Percentiles rank a stretch among this genome's conserved stretches.
Conservation (phyloP, 2,329 filamentous ascomycete species). For the Dactylonectria estremocensis region DNA sequence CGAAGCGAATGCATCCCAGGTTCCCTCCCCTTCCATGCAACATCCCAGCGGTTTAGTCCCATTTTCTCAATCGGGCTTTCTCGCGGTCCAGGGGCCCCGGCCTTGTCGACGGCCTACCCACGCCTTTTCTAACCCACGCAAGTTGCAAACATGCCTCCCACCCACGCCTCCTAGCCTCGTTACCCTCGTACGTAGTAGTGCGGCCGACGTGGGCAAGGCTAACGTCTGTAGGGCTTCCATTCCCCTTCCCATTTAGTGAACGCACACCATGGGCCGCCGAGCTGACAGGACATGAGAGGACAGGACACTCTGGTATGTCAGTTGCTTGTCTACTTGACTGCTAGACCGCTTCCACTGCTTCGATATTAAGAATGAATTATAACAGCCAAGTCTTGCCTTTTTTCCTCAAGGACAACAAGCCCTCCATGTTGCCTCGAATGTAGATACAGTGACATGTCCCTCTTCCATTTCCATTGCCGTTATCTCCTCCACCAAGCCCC, state of each 20-base stretch:
- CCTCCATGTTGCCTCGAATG: background rate
- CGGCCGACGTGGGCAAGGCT: conserved; percentile 26
- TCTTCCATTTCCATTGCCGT: background rate
- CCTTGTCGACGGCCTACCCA: conserved; percentile 19
- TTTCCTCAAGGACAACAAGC: background rate
- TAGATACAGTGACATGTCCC: conserved; percentile 21
- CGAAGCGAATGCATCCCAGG: background rate
- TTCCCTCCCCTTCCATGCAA: conserved; percentile 21
- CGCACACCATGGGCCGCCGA: conserved; percentile 16
- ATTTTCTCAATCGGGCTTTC: conserved; percentile 20
- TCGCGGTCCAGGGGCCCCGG: conserved; percentile 15
- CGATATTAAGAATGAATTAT: conserved; percentile 17
- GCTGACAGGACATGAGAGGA: conserved; percentile 8
- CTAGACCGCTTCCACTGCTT: background rate
- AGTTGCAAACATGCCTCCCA: background rate
- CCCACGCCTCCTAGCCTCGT: conserved; percentile 7
- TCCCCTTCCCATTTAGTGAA: conserved; percentile 28
- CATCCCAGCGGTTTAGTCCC: conserved; percentile 22
- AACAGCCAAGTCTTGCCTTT: conserved; percentile 18
- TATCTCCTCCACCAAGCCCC: background rate
- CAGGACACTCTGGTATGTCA: background rate
- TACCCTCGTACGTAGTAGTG: conserved; percentile 14
- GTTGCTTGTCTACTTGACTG: background rate
- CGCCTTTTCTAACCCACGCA: background rate
- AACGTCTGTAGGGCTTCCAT: conserved; percentile 29